Evolutionary conservation across 208 protist genomes (phyloP).

Genomic region (Crithidia bombi): DNA sequence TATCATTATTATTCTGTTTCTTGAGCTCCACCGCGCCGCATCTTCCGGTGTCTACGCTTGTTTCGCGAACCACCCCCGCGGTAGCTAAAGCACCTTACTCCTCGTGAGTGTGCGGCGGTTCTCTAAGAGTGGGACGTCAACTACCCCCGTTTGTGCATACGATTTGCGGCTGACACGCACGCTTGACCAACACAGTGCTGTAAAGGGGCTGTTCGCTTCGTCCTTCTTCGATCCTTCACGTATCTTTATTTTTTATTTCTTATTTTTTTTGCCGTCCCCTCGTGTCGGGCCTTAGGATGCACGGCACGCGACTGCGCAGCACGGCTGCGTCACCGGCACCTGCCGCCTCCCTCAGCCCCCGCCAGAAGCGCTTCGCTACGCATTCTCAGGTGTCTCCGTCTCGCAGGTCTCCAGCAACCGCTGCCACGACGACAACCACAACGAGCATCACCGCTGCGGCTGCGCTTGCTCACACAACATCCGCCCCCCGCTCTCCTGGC

Average conservation of each 20-base stretch:
- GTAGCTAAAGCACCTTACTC: too few relatives aligned
- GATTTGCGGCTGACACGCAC: too few relatives aligned
- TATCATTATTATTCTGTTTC: too few relatives aligned
- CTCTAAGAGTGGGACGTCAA: too few relatives aligned
- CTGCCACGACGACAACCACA: background rate
- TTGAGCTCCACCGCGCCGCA: too few relatives aligned
- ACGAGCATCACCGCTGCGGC: too few relatives aligned
- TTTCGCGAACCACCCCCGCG: too few relatives aligned
- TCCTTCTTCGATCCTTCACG: conserved; percentile 10
- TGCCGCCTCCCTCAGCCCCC: background rate
- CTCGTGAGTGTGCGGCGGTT: too few relatives aligned
- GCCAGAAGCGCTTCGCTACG: background rate
- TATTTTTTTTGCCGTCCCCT: background rate
- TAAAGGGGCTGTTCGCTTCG: conserved; percentile 1
- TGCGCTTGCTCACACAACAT: background rate
- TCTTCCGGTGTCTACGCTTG: too few relatives aligned
- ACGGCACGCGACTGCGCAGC: background rate
- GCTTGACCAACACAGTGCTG: too few relatives aligned
- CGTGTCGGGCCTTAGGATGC: background rate
- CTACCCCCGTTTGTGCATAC: too few relatives aligned
- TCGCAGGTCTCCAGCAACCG: background rate
- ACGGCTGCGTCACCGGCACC: background rate
- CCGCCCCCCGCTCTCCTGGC: background rate
- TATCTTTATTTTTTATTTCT: background rate
- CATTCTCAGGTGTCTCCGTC: background rate